These are phyloP conservation scores for Heimioporus sp. DNA, from an alignment of 768 basidiomycete genomes.

Conservation along the genomic window DNA sequence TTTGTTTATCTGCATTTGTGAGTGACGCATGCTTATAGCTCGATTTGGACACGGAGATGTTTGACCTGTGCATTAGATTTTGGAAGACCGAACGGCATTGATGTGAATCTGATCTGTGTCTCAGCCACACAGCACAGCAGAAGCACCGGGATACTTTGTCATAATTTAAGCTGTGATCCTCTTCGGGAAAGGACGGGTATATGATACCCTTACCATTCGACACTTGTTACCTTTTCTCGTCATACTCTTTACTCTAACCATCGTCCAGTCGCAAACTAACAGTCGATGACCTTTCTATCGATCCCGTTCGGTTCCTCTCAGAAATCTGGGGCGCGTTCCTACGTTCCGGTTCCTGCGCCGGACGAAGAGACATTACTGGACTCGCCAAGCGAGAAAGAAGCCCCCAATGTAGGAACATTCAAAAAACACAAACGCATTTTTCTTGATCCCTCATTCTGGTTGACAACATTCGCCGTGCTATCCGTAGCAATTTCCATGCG, in stretches of 20 bases:
- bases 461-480: constrained; percentile 14
- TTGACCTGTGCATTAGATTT: constrained; percentile 1
- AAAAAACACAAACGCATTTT: background rate
- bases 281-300: constrained; percentile 5
- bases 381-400: background rate
- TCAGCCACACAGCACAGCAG: constrained; percentile 5
- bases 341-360: constrained; percentile 8
- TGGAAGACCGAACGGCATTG: background rate
- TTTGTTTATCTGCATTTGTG: background rate
- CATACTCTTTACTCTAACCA: background rate
- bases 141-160: background rate
- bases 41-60: background rate
- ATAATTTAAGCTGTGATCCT: background rate
- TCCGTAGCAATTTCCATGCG: constrained; percentile 19
- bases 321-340: constrained; percentile 5
- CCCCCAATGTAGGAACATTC: background rate
- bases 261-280: background rate
- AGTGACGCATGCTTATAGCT: constrained; percentile 3
- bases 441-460: constrained; percentile 16
- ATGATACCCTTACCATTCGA: background rate
- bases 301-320: background rate
- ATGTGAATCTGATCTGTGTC: background rate
- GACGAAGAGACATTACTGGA: constrained; percentile 16
- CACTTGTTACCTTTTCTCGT: background rate
- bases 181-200: constrained; percentile 4